Evolutionary conservation across 257 asterid genomes (phyloP).

Genomic region (Solanum pinnatisectum): DNA sequence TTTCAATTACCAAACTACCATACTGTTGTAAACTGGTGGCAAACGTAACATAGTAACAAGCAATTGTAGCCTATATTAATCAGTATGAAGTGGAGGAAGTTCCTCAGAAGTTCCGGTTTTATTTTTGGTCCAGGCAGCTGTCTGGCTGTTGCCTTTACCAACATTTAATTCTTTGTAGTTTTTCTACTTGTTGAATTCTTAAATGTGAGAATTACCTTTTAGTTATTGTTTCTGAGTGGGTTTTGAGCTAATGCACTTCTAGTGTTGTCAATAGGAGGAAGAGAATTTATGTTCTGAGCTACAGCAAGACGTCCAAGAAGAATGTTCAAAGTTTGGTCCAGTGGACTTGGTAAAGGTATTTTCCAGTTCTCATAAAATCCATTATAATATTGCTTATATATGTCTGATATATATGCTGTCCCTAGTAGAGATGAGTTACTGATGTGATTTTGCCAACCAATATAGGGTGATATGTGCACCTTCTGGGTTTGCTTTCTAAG

Average conservation of each 20-base stretch:
- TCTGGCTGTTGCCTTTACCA: background rate
- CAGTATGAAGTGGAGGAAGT: background rate
- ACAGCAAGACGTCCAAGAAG: slow-evolving; percentile 71
- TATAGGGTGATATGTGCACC: background rate
- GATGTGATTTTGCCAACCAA: background rate
- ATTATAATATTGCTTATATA: background rate
- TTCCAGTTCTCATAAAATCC: background rate
- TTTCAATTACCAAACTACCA: background rate
- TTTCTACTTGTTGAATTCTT: background rate
- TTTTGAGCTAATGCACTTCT: background rate
- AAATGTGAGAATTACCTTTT: background rate
- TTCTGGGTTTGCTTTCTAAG: background rate
- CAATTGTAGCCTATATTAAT: background rate
- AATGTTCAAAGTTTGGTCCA: slow-evolving; percentile 89
- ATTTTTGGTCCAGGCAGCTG: background rate
- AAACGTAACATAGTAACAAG: background rate
- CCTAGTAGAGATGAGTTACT: background rate
- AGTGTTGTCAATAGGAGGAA: slow-evolving; percentile 42
- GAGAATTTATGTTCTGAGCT: slow-evolving; percentile 64
- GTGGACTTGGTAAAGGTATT: slow-evolving; percentile 74
- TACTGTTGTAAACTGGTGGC: background rate
- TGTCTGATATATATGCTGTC: background rate
- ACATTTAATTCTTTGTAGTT: background rate
- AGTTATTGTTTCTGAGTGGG: background rate
- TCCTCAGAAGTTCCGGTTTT: background rate